A percentile compares a stretch with the other conserved stretches of the same genome.
These are phyloP conservation scores for Dactylella cylindrospora DNA, from an alignment of 2,329 filamentous ascomycete genomes.

Conservation along the genomic window DNA sequence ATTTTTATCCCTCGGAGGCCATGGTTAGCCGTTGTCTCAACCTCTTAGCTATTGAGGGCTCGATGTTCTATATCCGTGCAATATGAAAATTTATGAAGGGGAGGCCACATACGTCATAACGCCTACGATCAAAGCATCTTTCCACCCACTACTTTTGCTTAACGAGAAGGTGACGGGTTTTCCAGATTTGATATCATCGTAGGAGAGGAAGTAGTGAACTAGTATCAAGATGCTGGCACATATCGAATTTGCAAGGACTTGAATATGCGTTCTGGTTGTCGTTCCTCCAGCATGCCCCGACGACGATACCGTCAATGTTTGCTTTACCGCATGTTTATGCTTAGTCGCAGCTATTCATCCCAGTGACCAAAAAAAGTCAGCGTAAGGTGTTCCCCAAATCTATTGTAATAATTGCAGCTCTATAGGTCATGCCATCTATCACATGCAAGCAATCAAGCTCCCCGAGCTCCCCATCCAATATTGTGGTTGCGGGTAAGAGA, in stretches of 20 bases:
- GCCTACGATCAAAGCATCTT: constrained; percentile 30
- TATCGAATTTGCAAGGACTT: constrained; percentile 79
- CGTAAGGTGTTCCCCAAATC: too few species aligned
- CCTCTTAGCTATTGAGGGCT: too few species aligned
- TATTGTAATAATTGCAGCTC: too few species aligned
- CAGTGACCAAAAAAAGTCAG: too few species aligned
- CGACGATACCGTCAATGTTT: constrained; percentile 74
- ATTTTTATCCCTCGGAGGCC: too few species aligned
- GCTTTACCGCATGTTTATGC: constrained; percentile 86
- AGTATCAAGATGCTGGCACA: constrained; percentile 69
- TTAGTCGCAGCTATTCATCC: constrained; percentile 52
- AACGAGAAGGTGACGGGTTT: constrained; percentile 23
- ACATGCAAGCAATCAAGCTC: too few species aligned
- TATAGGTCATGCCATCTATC: too few species aligned
- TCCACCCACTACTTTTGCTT: constrained; percentile 1
- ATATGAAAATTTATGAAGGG: too few species aligned
- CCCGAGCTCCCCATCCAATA: too few species aligned
- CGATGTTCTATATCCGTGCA: too few species aligned
- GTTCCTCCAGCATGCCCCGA: constrained; percentile 56
- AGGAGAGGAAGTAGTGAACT: constrained; percentile 56
- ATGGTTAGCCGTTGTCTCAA: too few species aligned
- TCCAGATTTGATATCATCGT: constrained; percentile 62
- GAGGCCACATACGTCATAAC: constrained; percentile 31
- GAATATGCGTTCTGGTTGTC: constrained; percentile 43
- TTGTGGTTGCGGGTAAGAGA: too few species aligned